Evolutionary conservation across 2,329 filamentous ascomycete genomes (phyloP).

Genomic region (Aspergillus costaricaensis): DNA sequence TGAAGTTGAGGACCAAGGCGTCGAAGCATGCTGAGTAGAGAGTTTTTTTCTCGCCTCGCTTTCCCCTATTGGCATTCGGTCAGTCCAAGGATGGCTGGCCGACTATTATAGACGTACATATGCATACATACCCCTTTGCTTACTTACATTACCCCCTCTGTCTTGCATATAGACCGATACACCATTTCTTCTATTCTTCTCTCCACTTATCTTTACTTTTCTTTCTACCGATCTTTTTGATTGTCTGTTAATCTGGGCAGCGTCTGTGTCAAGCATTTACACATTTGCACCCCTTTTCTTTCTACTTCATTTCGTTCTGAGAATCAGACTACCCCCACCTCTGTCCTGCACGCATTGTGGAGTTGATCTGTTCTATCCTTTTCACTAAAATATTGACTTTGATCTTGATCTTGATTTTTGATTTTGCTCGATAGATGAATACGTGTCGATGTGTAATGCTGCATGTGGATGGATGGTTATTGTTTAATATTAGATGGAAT

Average conservation of each 20-base stretch:
- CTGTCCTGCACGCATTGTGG: background rate
- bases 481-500: no score
- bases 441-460: background rate
- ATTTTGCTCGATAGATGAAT: background rate
- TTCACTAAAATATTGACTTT: background rate
- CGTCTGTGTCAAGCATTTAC: no score
- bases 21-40: conserved; percentile 36
- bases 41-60: background rate
- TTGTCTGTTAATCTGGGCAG: no score
- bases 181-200: background rate
- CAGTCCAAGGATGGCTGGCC: background rate
- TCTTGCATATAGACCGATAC: conserved; percentile 1
- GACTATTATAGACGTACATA: background rate
- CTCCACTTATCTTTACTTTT: background rate
- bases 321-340: background rate
- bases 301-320: background rate
- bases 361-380: background rate
- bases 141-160: background rate
- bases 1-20: conserved; percentile 40
- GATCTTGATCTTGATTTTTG: background rate
- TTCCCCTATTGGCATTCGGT: background rate
- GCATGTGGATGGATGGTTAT: background rate
- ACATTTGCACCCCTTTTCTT: background rate
- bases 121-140: background rate
- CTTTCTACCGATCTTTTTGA: no score